Base-by-base conservation (phyloP, 225 moss, liverwort and hornwort species). In the Antitrichia curtipendula region DNA sequence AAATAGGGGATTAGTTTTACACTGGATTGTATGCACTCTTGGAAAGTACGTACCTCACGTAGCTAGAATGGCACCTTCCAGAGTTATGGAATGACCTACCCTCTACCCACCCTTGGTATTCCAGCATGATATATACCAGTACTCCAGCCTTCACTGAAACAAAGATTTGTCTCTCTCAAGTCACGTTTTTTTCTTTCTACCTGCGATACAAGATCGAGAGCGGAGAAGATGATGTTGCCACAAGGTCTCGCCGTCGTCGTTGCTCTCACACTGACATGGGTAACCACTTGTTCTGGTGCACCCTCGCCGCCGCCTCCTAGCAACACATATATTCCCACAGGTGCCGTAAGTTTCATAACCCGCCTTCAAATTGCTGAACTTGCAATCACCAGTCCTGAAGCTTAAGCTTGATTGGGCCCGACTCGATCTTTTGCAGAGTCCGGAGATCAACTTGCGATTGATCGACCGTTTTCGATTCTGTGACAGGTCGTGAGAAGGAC, bases 401-500 rank as follows among this genome's bases (percentile, higher is more conserved):
- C 4, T 60, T 60, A 28, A 8, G 53, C 61, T 64, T 9, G 8
- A 36, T 38, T 50, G 60, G 40, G 10, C 8, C 9, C 25, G 20
- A 77, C n/a, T 77, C 23, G 68, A 68, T 38, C 66, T 64, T n/a
- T 5, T 45, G 31, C 56, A 47, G 65, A 56, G 8, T 24, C 40
- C 58, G 22, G 47, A 47, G 73, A 71, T 52, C 27, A 62, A 14
- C 59, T 84, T 69, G 57, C 28, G 21, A 43, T 69, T 1, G 20
- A n/a, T 40, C 25, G 40, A 10, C 18, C 7, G 47, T 70, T 59
- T 60, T 58, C 9, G 9, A 45, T 50, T 59, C 23, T 60, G 62
- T 56, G 52, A 87, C 85, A 95, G 95, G 95, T 61, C n/a, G 41
- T 18, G 92, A 93, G 49, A 93, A 92, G 85, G 90, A 92, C 3